Evolutionary conservation across 768 basidiomycete species (phyloP).

Genomic region (Tephrocybe sp.): DNA sequence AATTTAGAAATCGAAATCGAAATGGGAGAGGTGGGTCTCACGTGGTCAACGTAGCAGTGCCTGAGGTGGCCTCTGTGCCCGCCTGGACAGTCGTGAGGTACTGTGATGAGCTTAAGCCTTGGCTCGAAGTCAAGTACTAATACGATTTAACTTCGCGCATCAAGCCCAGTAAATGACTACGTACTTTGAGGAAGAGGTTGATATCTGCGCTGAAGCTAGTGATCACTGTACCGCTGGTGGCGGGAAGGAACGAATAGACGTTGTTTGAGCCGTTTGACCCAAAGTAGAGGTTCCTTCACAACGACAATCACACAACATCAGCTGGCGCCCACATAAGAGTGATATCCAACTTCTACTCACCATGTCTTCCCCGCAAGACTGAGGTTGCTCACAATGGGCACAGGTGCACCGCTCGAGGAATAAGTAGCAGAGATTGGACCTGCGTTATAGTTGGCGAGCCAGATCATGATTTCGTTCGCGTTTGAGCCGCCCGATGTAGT

Average conservation of each 20-base stretch:
- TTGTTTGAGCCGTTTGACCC: slow-evolving; percentile 55
- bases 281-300: slow-evolving; percentile 49
- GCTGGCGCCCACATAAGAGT: too few relatives aligned
- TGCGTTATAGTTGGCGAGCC: slow-evolving; percentile 60
- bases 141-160: neutral
- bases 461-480: slow-evolving; percentile 60
- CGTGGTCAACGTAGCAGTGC: slow-evolving; percentile 56
- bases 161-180: neutral
- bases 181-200: slow-evolving; percentile 50
- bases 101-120: slow-evolving; percentile 48
- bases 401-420: slow-evolving; percentile 42
- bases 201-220: slow-evolving; percentile 55
- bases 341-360: slow-evolving; percentile 23
- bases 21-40: slow-evolving; percentile 29
- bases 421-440: slow-evolving; percentile 57
- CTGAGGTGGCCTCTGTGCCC: slow-evolving; percentile 63
- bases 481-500: slow-evolving; percentile 45
- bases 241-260: slow-evolving; percentile 50
- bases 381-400: slow-evolving; percentile 45
- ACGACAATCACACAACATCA: neutral
- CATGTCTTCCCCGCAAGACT: slow-evolving; percentile 51
- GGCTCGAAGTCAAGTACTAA: slow-evolving; percentile 51
- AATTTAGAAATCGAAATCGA: neutral
- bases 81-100: slow-evolving; percentile 61
- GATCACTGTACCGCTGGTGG: slow-evolving; percentile 30